Evolutionary conservation across 2,329 filamentous ascomycete species (phyloP), one percentile per base, ranked within the genome.

Genomic region (Aureobasidium lini): DNA sequence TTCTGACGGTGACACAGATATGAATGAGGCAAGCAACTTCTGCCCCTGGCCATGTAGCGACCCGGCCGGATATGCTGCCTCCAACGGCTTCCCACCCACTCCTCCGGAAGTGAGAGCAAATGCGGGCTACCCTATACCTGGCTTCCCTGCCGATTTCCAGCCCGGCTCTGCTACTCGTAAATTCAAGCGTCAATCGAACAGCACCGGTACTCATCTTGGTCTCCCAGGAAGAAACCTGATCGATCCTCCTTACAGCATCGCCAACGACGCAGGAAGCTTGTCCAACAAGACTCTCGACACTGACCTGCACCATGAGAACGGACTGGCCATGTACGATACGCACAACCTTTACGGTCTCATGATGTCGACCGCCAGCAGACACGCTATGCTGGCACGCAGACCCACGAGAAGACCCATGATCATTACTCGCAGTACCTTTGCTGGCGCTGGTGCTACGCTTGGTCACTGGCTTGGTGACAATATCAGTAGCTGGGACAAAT

Each of bases 321-420:
- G 87, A 1, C 74, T 85, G 39, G 76, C 78, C 18, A 83, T 88
- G 70, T 90, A 89, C 67, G 89, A 92, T 65, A 88, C 84, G 0
- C 89, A 92, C 70, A 91, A 91, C 65, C 72, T 91, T 1, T 90
- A 89, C 69, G 89, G 89, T 1, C 81, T 82, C 66, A 79, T 89
- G 84, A 92, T 91, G 88, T 87, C 85, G 1, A 73, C 77, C 16
- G 75, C 82, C 4, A 88, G 86, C 0, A 80, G 83, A 56, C 71
- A 79, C 11, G 84, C 88, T 1, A 88, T 92, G 87, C 71, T 84
- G 6, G 72, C 76, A 11, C 82, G 88, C 8, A 81, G 87, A 0
- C 87, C 88, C 0, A 70, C 71, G 0, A 73, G 84, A 5, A 82
- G 88, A 0, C 87, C 89, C 1, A 70, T 92, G 61, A 77, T 92